These are phyloP conservation scores for Phytophthora nicotianae DNA, from an alignment of 352 stramenopile species.

Conservation along the genomic window DNA sequence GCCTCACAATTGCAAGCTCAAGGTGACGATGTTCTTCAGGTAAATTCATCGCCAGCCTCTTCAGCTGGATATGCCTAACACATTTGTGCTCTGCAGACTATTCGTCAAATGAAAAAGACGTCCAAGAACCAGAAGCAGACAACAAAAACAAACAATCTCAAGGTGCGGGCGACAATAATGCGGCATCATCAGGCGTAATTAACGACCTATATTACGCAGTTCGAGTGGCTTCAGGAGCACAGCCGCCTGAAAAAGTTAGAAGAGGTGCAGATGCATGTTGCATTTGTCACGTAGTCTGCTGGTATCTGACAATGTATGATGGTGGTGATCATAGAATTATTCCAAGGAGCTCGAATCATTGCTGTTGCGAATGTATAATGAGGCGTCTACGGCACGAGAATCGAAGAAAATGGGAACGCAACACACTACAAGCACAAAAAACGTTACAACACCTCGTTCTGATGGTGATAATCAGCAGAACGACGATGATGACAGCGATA, in stretches of 20 bases:
- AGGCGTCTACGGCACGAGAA: conserved; percentile 40
- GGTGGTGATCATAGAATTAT: conserved; percentile 37
- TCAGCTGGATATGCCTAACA: neutral
- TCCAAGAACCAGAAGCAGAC: conserved; percentile 64
- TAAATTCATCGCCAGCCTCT: conserved; percentile 9
- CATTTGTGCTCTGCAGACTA: conserved; percentile 39
- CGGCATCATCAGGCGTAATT: too few relatives aligned
- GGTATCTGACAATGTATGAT: neutral
- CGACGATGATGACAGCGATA: conserved; percentile 15
- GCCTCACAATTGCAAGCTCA: conserved; percentile 51
- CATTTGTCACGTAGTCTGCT: neutral
- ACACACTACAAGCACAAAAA: conserved; percentile 14
- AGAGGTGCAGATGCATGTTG: conserved; percentile 37
- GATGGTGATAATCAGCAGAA: conserved; percentile 1
- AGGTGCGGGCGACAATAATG: conserved; percentile 33
- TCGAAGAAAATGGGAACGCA: conserved; percentile 15
- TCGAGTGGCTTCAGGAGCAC: conserved; percentile 76
- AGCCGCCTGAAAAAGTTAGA: conserved; percentile 66
- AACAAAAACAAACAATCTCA: conserved; percentile 63
- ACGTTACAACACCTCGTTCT: neutral
- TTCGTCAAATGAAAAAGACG: conserved; percentile 67
- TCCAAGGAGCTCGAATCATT: conserved; percentile 70
- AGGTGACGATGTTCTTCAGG: conserved; percentile 62
- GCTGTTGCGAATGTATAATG: conserved; percentile 70
- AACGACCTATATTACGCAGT: conserved; percentile 30